These are phyloP conservation scores for Fusarium illudens DNA, from an alignment of 2,329 filamentous ascomycete species.

Conservation along the genomic window DNA sequence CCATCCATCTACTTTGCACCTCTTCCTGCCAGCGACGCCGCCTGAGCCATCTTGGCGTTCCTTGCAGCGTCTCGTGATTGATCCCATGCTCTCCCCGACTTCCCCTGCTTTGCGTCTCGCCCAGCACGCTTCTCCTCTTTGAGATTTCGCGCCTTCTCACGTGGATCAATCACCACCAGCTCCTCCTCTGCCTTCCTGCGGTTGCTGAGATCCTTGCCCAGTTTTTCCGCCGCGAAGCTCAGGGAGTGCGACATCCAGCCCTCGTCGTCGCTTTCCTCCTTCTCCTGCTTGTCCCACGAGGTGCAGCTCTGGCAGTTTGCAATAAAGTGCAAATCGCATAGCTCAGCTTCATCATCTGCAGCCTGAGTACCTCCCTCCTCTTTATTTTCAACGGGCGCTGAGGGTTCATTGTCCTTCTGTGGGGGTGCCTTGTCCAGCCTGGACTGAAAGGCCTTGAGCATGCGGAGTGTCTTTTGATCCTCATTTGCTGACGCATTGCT, in stretches of 20 bases:
- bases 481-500: conserved; percentile 60
- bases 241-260: conserved; percentile 89
- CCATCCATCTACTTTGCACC: conserved; percentile 58
- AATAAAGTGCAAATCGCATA: conserved; percentile 96
- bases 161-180: conserved; percentile 89
- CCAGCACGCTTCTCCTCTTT: conserved; percentile 70
- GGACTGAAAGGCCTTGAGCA: conserved; percentile 81
- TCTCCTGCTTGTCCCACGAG: conserved; percentile 76
- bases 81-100: conserved; percentile 67
- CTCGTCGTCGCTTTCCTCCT: conserved; percentile 67
- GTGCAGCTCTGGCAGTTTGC: conserved; percentile 92
- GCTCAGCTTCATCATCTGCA: conserved; percentile 71
- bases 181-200: conserved; percentile 92
- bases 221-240: conserved; percentile 85
- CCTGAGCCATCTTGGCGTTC: conserved; percentile 64
- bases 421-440: conserved; percentile 69
- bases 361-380: conserved; percentile 35
- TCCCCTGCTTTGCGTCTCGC: conserved; percentile 62
- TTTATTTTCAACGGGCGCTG: conserved; percentile 35
- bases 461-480: conserved; percentile 71
- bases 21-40: conserved; percentile 63
- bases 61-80: conserved; percentile 55
- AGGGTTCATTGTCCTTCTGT: conserved; percentile 46
- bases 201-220: conserved; percentile 92
- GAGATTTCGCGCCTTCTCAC: conserved; percentile 80